Base-by-base conservation (phyloP, 495 filamentous ascomycete species). In the Aspergillus heteromorphus region DNA sequence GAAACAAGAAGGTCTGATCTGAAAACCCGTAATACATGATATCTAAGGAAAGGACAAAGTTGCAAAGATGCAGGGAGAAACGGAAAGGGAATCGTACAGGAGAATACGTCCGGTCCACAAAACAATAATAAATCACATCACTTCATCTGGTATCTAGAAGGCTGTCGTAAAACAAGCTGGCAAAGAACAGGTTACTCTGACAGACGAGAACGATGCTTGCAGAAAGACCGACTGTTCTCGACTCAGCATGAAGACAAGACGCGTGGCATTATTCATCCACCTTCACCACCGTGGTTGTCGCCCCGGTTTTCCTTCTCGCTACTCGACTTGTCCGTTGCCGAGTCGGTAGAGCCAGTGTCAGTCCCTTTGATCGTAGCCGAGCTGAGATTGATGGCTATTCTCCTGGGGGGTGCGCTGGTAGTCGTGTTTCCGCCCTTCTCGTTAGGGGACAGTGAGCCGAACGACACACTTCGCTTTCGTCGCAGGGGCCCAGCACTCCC, bases 331-430 rank as follows among this genome's bases (percentile, higher is more conserved):
- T 49, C 55, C 19, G 54, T 40, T 34, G 52, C 45, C 19, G 55
- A 47, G n/a, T 62, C 51, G 1, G 55, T 38, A 20, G 49, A 48
- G 7, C 59, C 59, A 6, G 49, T 40, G n/a, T 62, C 59, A 2
- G 56, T 30, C 7, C 62, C 29, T 43, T 71, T 72, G 27, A 36
- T 21, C 5, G 56, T 47, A 13, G 61, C 31, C 40, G 61, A 57
- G 18, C 68, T 59, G 13, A 79, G 53, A 40, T 77, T 79, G 49
- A 79, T 79, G n/a, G 77, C 76, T 38, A 79, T 79, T 49, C 72
- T 66, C 59, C 77, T 78, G 13, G 73, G 75, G n/a, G 68, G 58
- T 16, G 69, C 64, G n/a, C 66, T 64, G 36, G 58, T 58, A 16
- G 56, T 61, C 6, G 60, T 53, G 14, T 57, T 68, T 41, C 63